Percentiles rank a stretch among this genome's conserved stretches.
Evolutionary conservation across 371 early-diverging fungal genomes (phyloP).

Genomic region (Batkoa obscura): DNA sequence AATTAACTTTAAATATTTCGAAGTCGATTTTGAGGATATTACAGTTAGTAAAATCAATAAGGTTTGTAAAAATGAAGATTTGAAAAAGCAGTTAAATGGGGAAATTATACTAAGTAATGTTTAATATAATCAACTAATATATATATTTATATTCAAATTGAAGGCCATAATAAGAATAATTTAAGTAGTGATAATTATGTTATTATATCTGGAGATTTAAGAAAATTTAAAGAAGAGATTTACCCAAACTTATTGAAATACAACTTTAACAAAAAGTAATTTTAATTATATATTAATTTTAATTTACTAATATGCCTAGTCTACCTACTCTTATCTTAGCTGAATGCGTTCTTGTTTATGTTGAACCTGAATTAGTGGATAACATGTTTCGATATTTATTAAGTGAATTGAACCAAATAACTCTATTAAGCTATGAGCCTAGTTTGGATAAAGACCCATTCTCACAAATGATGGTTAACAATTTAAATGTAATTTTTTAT

Average conservation of each 20-base stretch:
- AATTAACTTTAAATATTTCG: neutral
- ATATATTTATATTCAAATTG: too few relatives aligned
- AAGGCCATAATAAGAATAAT: neutral
- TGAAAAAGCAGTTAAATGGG: too few relatives aligned
- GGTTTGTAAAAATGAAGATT: too few relatives aligned
- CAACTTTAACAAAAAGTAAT: neutral
- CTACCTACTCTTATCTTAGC: neutral
- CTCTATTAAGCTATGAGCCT: neutral
- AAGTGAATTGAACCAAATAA: neutral
- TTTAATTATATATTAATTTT: neutral
- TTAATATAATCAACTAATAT: too few relatives aligned
- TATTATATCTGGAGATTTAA: neutral
- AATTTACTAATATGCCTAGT: neutral
- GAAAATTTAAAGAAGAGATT: neutral
- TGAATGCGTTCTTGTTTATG: neutral
- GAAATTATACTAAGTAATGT: too few relatives aligned
- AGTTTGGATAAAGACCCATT: neutral
- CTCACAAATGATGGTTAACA: neutral
- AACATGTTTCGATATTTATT: neutral
- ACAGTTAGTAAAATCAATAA: too few relatives aligned
- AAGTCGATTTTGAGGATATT: neutral
- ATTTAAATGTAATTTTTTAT: neutral
- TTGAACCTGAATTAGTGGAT: neutral
- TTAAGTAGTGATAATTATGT: neutral
- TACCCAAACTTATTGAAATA: neutral